Conservation (phyloP, 2,329 filamentous ascomycete species). For the Leptographium wingfieldii region DNA sequence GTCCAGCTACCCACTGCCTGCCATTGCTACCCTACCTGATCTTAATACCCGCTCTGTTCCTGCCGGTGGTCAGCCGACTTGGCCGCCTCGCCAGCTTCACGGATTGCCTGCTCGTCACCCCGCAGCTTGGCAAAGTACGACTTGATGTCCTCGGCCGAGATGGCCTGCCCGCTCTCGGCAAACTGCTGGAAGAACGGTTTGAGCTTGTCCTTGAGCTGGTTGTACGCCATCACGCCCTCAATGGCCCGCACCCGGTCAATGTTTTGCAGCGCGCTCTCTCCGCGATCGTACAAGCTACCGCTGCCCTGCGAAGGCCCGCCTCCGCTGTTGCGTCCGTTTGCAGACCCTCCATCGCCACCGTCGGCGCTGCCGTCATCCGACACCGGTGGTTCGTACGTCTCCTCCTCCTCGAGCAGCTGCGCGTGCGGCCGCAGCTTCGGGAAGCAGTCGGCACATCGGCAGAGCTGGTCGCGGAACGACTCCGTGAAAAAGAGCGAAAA, state of each 20-base stretch:
- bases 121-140: constrained; percentile 88
- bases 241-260: constrained; percentile 89
- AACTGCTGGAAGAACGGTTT: constrained; percentile 90
- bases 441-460: constrained; percentile 74
- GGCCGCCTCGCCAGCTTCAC: constrained; percentile 44
- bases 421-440: constrained; percentile 55
- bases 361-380: constrained; percentile 51
- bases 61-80: constrained; percentile 26
- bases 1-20: too few species aligned
- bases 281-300: constrained; percentile 76
- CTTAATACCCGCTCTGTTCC: constrained; percentile 42
- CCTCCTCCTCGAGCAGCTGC: constrained; percentile 87
- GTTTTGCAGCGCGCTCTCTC: constrained; percentile 82
- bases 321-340: constrained; percentile 40
- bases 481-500: constrained; percentile 77
- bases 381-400: constrained; percentile 82
- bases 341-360: constrained; percentile 38
- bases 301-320: constrained; percentile 53
- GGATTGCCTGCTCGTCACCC: constrained; percentile 68
- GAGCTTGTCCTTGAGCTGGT: constrained; percentile 90
- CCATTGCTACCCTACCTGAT: constrained; percentile 18
- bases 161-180: constrained; percentile 76
- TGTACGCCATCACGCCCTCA: constrained; percentile 96
- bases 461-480: constrained; percentile 70
- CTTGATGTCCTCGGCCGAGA: constrained; percentile 93